These are phyloP conservation scores for Fomitopsis pinicola DNA, from an alignment of 1,284 basidiomycete genomes.

Conservation along the genomic window DNA sequence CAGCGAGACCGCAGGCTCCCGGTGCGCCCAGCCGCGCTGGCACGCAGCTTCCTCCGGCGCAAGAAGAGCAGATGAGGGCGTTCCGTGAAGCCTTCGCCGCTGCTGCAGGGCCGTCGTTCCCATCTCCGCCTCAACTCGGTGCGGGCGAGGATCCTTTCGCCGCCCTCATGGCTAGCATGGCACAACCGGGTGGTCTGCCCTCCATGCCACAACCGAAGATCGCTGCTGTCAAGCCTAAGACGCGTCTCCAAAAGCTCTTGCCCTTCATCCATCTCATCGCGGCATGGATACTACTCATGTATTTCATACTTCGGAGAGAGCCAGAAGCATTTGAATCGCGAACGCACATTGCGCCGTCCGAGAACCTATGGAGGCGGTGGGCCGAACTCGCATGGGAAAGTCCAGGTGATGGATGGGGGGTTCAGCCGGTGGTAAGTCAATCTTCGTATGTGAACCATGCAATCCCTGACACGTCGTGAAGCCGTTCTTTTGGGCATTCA, in stretches of 20 bases:
- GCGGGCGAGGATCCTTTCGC: slow-evolving; percentile 25
- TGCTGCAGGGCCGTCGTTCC: slow-evolving; percentile 16
- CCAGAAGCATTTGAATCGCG: slow-evolving; percentile 38
- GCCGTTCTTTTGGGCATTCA: slow-evolving; percentile 80
- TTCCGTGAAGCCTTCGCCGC: slow-evolving; percentile 61
- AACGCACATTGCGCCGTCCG: slow-evolving; percentile 16
- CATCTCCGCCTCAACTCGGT: slow-evolving; percentile 5
- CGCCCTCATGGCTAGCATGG: slow-evolving; percentile 28
- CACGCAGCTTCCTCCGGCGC: slow-evolving; percentile 12
- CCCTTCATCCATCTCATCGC: slow-evolving; percentile 60
- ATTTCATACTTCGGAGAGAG: slow-evolving; percentile 64
- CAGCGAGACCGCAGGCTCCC: slow-evolving; percentile 9
- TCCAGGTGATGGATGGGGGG: slow-evolving; percentile 35
- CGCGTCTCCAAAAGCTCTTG: slow-evolving; percentile 54
- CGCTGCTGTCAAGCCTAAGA: slow-evolving; percentile 30
- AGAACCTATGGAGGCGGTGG: slow-evolving; percentile 52
- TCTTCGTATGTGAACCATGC: not conserved
- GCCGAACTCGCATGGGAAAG: slow-evolving; percentile 39
- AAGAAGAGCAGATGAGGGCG: slow-evolving; percentile 57
- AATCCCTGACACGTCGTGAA: slow-evolving; percentile 24
- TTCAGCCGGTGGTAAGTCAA: slow-evolving; percentile 50
- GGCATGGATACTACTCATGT: slow-evolving; percentile 60
- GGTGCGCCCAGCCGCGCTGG: slow-evolving; percentile 13
- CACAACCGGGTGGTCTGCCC: slow-evolving; percentile 13
- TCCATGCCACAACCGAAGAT: slow-evolving; percentile 6